Evolutionary conservation across 495 filamentous ascomycete genomes (phyloP).

Genomic region (Xylaria curta): DNA sequence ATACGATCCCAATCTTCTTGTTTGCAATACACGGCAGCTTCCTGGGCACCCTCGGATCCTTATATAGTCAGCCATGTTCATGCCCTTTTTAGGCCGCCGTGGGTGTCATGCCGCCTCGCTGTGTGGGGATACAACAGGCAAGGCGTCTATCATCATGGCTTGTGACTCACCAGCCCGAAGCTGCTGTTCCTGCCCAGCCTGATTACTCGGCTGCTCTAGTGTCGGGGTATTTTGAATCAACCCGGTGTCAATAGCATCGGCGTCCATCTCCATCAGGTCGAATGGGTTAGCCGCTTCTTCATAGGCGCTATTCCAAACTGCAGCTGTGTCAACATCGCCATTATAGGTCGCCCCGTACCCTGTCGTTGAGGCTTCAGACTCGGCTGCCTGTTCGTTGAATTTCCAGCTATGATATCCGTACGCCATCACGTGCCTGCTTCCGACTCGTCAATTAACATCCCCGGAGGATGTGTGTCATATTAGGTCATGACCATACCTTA

Average conservation of each 20-base stretch:
- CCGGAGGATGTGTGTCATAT: constrained; percentile 11
- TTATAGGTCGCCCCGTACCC: constrained; percentile 6
- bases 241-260: neutral
- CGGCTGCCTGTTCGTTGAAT: constrained; percentile 16
- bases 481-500: constrained; percentile 13
- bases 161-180: constrained; percentile 25
- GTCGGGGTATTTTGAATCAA: neutral
- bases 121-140: neutral
- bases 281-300: neutral
- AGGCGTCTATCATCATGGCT: neutral
- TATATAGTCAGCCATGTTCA: constrained; percentile 25
- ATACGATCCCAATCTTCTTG: constrained; percentile 22
- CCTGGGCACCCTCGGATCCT: constrained; percentile 5
- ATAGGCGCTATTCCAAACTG: neutral
- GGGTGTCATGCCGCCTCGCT: constrained; percentile 11
- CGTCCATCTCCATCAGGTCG: neutral
- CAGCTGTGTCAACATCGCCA: neutral
- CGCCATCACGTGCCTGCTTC: constrained; percentile 13
- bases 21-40: neutral
- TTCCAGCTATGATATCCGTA: constrained; percentile 4
- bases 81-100: constrained; percentile 15
- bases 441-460: constrained; percentile 1
- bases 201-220: neutral
- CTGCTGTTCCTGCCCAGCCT: constrained; percentile 18
- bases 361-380: neutral